Conservation (phyloP, 2,329 filamentous ascomycete species). For the Bipolaris zeicola region DNA sequence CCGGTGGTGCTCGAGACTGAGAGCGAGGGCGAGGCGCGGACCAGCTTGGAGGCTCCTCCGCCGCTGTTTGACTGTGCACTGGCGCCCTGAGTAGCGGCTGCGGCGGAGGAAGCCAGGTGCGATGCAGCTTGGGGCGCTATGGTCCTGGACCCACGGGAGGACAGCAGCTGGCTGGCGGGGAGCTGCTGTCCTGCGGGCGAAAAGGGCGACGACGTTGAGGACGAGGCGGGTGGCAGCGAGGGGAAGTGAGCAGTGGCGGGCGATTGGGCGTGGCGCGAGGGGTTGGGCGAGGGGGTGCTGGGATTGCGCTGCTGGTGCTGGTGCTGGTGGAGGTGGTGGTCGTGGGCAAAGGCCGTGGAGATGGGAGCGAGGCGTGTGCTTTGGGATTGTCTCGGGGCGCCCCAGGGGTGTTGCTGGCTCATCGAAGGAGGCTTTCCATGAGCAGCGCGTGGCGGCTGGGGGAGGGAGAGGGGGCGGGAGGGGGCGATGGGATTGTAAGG, state of each 20-base stretch:
- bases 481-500: slow-evolving; percentile 15
- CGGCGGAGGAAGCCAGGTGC: slow-evolving; percentile 61
- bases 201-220: slow-evolving; percentile 61
- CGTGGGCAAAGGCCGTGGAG: slow-evolving; percentile 55
- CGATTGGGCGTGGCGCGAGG: slow-evolving; percentile 58
- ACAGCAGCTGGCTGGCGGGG: slow-evolving; percentile 58
- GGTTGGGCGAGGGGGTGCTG: slow-evolving; percentile 52
- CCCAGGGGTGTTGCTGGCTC: slow-evolving; percentile 63
- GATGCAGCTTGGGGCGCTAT: slow-evolving; percentile 60
- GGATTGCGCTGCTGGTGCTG: slow-evolving; percentile 45
- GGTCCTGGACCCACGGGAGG: slow-evolving; percentile 62
- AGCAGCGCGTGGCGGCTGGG: slow-evolving; percentile 44
- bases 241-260: slow-evolving; percentile 60
- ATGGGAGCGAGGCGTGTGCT: slow-evolving; percentile 64
- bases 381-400: slow-evolving; percentile 60
- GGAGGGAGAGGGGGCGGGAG: slow-evolving; percentile 25
- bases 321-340: slow-evolving; percentile 41
- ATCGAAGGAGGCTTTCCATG: slow-evolving; percentile 52
- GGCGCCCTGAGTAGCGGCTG: slow-evolving; percentile 56
- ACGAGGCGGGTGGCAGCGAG: slow-evolving; percentile 56
- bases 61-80: slow-evolving; percentile 59
- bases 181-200: slow-evolving; percentile 62
- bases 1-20: slow-evolving; percentile 53
- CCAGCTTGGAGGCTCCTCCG: slow-evolving; percentile 62
- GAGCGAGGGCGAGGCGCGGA: slow-evolving; percentile 65